Percentiles rank a stretch among this genome's conserved stretches.
Conservation (phyloP, 768 basidiomycete species). For the Butyriboletus loyo region DNA sequence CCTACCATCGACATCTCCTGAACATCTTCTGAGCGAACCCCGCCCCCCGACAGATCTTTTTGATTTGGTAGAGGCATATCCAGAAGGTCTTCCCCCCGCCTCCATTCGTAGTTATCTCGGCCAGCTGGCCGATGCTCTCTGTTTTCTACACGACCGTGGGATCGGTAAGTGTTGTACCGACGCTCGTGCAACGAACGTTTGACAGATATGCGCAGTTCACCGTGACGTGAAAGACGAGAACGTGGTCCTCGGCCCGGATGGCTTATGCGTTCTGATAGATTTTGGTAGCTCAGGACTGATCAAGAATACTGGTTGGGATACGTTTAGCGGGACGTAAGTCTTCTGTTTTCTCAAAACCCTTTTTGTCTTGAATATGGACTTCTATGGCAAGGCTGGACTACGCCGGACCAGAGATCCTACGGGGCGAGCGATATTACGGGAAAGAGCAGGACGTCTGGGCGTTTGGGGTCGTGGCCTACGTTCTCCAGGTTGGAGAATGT, state of each 20-base stretch:
- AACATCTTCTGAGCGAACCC: constrained; percentile 48
- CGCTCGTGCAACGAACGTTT: constrained; percentile 5
- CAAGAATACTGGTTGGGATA: constrained; percentile 84
- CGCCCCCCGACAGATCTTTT: constrained; percentile 81
- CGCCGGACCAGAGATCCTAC: constrained; percentile 93
- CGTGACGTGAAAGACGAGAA: constrained; percentile 99
- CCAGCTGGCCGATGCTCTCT: constrained; percentile 88
- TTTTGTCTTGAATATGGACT: constrained; percentile 9
- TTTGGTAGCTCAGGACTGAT: constrained; percentile 92
- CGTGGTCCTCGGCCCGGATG: constrained; percentile 76
- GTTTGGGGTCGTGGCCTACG: constrained; percentile 94
- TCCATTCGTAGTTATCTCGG: constrained; percentile 83
- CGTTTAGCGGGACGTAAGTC: constrained; percentile 89
- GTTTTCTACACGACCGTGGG: constrained; percentile 86
- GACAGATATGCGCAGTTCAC: constrained; percentile 56
- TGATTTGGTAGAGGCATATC: constrained; percentile 88
- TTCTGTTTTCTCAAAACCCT: not conserved
- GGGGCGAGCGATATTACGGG: constrained; percentile 91
- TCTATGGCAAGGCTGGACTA: constrained; percentile 69
- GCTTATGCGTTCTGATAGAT: constrained; percentile 90
- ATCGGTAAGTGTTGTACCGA: constrained; percentile 59
- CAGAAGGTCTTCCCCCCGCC: constrained; percentile 74
- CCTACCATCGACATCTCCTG: constrained; percentile 71
- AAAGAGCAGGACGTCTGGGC: constrained; percentile 99
- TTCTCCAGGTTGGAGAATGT: constrained; percentile 88